Evolutionary conservation across 331 rosid species (phyloP).

Genomic region (Acacia pycnantha): DNA sequence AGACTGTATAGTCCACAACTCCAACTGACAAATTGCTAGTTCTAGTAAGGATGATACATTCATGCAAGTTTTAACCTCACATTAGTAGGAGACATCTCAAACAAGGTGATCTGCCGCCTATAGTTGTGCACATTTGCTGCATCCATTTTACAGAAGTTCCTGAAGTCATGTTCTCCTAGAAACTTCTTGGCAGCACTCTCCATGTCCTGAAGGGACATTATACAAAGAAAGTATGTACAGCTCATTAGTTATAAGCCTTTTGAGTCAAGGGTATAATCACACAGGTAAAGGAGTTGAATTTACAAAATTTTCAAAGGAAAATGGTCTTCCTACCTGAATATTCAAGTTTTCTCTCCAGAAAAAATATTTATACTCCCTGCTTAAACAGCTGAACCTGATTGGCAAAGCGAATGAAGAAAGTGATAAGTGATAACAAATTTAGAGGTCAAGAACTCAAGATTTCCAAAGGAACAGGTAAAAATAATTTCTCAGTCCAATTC

Average conservation of each 20-base stretch:
- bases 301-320: constrained; percentile 16
- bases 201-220: constrained; percentile 68
- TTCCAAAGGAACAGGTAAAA: constrained; percentile 1
- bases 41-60: not conserved
- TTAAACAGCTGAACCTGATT: constrained; percentile 88
- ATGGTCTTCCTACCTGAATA: constrained; percentile 46
- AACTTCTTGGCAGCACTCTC: constrained; percentile 72
- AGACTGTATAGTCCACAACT: constrained; percentile 11
- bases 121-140: constrained; percentile 93
- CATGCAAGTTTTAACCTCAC: constrained; percentile 60
- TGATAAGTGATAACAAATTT: constrained; percentile 17
- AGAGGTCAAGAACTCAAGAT: constrained; percentile 18
- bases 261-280: constrained; percentile 22
- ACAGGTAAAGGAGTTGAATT: constrained; percentile 14
- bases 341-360: constrained; percentile 82
- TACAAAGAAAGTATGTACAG: constrained; percentile 15
- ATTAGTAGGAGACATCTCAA: constrained; percentile 67
- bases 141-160: constrained; percentile 98
- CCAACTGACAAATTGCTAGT: constrained; percentile 2
- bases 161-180: constrained; percentile 86
- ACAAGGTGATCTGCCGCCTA: constrained; percentile 52
- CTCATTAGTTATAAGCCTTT: constrained; percentile 6
- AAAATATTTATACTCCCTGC: constrained; percentile 88
- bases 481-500: not conserved
- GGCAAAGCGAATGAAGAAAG: constrained; percentile 33